These are phyloP conservation scores for Corymbia maculata DNA, from an alignment of 345 rosid genomes.

Conservation along the genomic window DNA sequence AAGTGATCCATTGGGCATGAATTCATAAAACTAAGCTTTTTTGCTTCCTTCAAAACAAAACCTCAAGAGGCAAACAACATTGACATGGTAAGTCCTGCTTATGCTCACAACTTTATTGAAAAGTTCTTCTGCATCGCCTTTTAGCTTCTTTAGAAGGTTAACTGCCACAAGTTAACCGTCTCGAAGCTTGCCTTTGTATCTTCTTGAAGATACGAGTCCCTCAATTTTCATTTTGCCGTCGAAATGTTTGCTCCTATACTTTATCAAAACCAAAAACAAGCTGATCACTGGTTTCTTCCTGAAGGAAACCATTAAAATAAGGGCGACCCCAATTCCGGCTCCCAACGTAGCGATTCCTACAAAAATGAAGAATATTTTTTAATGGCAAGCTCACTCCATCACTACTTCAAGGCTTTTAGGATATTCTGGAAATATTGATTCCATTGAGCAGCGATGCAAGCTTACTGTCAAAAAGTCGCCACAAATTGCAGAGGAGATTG, in stretches of 20 bases:
- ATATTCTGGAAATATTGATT: too few relatives aligned
- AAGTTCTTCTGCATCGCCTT: constrained; percentile 23
- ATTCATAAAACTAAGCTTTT: constrained; percentile 18
- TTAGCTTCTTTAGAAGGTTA: constrained; percentile 15
- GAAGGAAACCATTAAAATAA: not conserved
- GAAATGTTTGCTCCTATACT: not conserved
- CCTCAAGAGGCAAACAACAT: constrained; percentile 8
- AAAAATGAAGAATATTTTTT: too few relatives aligned
- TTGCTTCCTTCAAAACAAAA: constrained; percentile 10
- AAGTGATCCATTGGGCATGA: constrained; percentile 18
- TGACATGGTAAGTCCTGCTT: constrained; percentile 42
- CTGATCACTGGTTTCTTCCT: not conserved
- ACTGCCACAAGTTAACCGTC: constrained; percentile 23
- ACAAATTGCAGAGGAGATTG: too few relatives aligned
- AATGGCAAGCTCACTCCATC: too few relatives aligned
- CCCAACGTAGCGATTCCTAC: not conserved
- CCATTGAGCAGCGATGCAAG: too few relatives aligned
- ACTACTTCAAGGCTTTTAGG: too few relatives aligned
- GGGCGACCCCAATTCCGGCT: not conserved
- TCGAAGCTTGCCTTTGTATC: constrained; percentile 13
- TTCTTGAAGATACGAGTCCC: not conserved
- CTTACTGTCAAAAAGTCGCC: too few relatives aligned
- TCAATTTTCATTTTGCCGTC: not conserved
- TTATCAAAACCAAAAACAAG: not conserved
- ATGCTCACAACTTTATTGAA: constrained; percentile 37